phyloP scores from a whole-genome alignment of 768 basidiomycete genomes.

The Auriscalpium microsporum region DNA sequence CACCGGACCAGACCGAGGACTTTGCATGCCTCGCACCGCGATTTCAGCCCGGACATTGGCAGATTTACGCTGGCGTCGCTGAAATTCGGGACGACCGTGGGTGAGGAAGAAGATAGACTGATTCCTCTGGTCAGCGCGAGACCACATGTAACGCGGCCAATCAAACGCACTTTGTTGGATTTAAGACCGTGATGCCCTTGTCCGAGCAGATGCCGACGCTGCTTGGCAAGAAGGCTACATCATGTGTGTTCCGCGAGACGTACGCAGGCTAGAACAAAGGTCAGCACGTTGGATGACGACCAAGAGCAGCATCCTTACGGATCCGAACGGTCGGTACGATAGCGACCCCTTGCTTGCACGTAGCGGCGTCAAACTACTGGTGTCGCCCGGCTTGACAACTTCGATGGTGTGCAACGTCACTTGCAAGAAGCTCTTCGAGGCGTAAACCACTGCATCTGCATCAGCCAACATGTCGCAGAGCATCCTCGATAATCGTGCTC shows the following conservation, averaged over 20 bases:
- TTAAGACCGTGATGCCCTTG: slow-evolving; percentile 55
- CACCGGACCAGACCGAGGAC: slow-evolving; percentile 61
- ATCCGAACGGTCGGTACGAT: slow-evolving; percentile 57
- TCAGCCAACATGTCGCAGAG: background rate
- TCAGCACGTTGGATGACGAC: background rate
- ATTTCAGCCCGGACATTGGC: slow-evolving; percentile 42
- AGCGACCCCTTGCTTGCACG: slow-evolving; percentile 23
- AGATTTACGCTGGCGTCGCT: slow-evolving; percentile 30
- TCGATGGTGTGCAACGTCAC: slow-evolving; percentile 55
- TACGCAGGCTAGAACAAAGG: slow-evolving; percentile 43
- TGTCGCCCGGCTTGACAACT: slow-evolving; percentile 34
- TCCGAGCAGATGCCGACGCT: slow-evolving; percentile 59
- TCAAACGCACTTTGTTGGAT: slow-evolving; percentile 54
- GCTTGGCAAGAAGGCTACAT: slow-evolving; percentile 50
- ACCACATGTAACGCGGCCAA: background rate
- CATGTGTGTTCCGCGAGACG: slow-evolving; percentile 62
- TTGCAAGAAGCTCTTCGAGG: slow-evolving; percentile 53
- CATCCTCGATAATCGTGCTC: slow-evolving; percentile 15
- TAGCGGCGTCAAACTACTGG: slow-evolving; percentile 25
- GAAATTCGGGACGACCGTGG: slow-evolving; percentile 55
- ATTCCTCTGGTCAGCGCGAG: no score
- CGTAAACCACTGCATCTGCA: slow-evolving; percentile 51
- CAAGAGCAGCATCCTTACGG: slow-evolving; percentile 35
- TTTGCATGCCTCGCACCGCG: slow-evolving; percentile 45
- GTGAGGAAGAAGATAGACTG: slow-evolving; percentile 33